Evolutionary conservation across 2,329 filamentous ascomycete genomes (phyloP).

Genomic region (Diplodia sapinea): DNA sequence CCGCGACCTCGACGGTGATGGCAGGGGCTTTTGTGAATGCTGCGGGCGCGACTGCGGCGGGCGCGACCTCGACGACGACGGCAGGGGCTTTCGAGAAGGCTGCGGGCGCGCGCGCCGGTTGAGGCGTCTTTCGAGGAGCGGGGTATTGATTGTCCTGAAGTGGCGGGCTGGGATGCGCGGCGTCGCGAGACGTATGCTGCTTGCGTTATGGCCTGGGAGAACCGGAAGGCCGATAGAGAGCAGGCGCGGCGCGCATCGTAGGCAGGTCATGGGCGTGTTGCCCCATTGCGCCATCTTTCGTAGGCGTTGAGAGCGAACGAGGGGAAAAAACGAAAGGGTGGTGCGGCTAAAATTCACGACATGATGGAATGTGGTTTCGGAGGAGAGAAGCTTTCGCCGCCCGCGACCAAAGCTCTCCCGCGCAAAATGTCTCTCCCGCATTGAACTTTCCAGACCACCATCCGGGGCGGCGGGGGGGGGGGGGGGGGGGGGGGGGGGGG

Average conservation of each 20-base stretch:
- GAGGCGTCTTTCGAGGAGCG: not conserved
- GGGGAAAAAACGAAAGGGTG: not conserved
- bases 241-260: constrained; percentile 33
- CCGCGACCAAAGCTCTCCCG: constrained; percentile 25
- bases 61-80: not conserved
- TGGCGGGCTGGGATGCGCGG: constrained; percentile 2
- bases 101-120: not conserved
- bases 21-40: too few relatives aligned
- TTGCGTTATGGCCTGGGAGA: not conserved
- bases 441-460: constrained; percentile 38
- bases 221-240: not conserved
- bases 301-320: not conserved
- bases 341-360: not conserved
- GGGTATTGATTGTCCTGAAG: not conserved
- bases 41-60: not conserved
- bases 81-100: not conserved
- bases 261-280: constrained; percentile 37
- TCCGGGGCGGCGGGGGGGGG: too few relatives aligned
- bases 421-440: constrained; percentile 6
- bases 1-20: not conserved
- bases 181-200: constrained; percentile 8
- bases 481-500: too few relatives aligned
- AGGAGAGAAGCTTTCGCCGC: constrained; percentile 31
- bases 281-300: constrained; percentile 34
- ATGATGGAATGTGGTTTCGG: constrained; percentile 30